These are phyloP conservation scores for Discostella stelligera DNA, from an alignment of 352 stramenopile species.

Conservation along the genomic window DNA sequence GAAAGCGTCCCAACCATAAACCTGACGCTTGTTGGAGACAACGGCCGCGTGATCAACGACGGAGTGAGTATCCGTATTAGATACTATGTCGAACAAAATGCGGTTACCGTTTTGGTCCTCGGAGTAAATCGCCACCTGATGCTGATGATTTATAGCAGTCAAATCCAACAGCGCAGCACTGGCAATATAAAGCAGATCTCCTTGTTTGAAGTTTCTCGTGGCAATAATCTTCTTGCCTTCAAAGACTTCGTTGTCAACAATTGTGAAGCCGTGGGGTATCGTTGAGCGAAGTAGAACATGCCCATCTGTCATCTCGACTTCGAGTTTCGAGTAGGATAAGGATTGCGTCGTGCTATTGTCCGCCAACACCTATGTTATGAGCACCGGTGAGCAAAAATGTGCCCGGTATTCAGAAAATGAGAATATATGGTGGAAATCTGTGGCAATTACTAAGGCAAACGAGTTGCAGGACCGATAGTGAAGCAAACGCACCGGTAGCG, in stretches of 20 bases:
- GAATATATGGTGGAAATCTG: neutral
- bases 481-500: neutral
- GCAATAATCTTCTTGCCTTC: constrained; percentile 37
- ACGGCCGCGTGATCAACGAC: constrained; percentile 13
- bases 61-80: constrained; percentile 23
- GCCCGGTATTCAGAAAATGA: no score
- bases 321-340: constrained; percentile 3
- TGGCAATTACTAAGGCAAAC: neutral
- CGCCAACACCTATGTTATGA: neutral
- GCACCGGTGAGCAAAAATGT: neutral
- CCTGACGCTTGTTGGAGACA: constrained; percentile 10
- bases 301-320: neutral
- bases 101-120: constrained; percentile 1
- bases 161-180: constrained; percentile 27
- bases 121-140: constrained; percentile 24
- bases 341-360: neutral
- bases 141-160: constrained; percentile 1
- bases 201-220: constrained; percentile 15
- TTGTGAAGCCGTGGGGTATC: constrained; percentile 23
- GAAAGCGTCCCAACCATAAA: constrained; percentile 32
- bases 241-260: constrained; percentile 25
- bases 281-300: constrained; percentile 10
- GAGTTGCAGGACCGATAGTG: neutral
- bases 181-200: constrained; percentile 21
- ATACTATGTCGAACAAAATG: constrained; percentile 6